Percentiles rank a stretch among this genome's conserved stretches.
Conservation (phyloP, 257 asterid genomes). For the Vinca minor region DNA sequence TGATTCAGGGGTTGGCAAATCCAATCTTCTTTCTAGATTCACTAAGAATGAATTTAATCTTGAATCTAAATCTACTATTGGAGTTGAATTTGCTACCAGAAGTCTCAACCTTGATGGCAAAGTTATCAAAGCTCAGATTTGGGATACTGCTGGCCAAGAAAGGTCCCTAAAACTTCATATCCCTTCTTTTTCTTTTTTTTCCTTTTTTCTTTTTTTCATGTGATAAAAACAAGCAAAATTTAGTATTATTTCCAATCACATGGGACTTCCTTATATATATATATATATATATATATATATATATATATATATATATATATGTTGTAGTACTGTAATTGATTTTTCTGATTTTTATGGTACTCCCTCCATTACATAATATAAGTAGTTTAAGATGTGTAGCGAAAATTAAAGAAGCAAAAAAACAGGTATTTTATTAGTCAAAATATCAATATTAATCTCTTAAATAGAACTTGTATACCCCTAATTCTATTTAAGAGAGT, state of each 20-base stretch:
- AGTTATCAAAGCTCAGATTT: constrained; percentile 23
- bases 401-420: no score
- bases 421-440: no score
- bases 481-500: no score
- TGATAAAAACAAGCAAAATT: neutral
- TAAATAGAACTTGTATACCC: no score
- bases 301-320: neutral
- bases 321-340: neutral
- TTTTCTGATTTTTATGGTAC: neutral
- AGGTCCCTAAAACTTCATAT: constrained; percentile 6
- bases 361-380: no score
- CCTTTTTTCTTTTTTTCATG: neutral
- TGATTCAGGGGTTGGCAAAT: constrained; percentile 23
- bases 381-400: no score
- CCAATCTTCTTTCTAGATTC: constrained; percentile 19
- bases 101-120: constrained; percentile 14
- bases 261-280: no score
- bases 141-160: constrained; percentile 24
- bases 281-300: no score
- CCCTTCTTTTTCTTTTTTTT: neutral
- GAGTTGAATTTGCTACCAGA: constrained; percentile 22
- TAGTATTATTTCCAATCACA: neutral
- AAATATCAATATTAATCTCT: no score
- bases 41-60: constrained; percentile 18
- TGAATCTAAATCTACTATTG: constrained; percentile 20